These are phyloP conservation scores for Camellia lanceoleosa DNA, from an alignment of 148 eudicot species.

Conservation along the genomic window DNA sequence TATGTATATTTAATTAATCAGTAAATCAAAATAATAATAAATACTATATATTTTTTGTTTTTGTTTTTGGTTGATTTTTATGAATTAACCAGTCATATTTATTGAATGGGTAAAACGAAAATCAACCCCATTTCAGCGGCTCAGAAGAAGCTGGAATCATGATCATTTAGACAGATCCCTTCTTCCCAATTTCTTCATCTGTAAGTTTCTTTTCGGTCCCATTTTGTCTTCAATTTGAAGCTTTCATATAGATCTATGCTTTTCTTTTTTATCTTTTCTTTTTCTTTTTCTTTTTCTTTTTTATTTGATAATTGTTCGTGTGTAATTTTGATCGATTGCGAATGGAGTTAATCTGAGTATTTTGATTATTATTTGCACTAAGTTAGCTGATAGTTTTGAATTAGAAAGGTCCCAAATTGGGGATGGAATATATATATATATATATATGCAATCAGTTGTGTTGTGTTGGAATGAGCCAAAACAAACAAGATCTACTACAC, in stretches of 20 bases:
- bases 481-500: background rate
- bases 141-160: background rate
- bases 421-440: background rate
- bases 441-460: background rate
- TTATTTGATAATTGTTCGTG: background rate
- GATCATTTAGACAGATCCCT: background rate
- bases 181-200: constrained; percentile 4
- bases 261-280: background rate
- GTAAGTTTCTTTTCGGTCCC: background rate
- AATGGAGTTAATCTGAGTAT: background rate
- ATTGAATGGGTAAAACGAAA: background rate
- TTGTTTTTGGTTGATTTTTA: background rate
- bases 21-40: too few relatives aligned
- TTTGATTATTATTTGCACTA: background rate
- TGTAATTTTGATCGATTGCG: background rate
- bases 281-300: background rate
- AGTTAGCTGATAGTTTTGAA: background rate
- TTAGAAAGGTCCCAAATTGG: background rate
- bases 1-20: too few relatives aligned
- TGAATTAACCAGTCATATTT: background rate
- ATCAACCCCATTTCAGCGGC: background rate
- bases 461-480: background rate
- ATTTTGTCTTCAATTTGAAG: background rate
- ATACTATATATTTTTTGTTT: too few relatives aligned
- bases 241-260: background rate